Evolutionary conservation across 2,329 filamentous ascomycete genomes (phyloP).

Genomic region (Pseudogymnoascus sp.): DNA sequence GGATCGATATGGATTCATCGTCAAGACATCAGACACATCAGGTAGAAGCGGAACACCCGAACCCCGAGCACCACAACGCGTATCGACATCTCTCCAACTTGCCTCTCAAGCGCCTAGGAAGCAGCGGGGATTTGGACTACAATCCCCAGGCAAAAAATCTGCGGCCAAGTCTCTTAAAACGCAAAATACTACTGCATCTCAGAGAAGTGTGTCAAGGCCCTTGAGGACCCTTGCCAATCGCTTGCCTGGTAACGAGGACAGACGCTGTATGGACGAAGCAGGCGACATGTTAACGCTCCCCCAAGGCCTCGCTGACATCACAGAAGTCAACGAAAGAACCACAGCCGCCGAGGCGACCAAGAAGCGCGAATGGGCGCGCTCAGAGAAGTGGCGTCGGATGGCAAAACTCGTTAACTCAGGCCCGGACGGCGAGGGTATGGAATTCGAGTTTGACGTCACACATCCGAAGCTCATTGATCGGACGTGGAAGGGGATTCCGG

Average conservation of each 20-base stretch:
- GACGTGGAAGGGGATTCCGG: conserved; percentile 97
- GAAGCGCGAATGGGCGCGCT: conserved; percentile 52
- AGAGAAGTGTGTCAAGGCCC: conserved; percentile 42
- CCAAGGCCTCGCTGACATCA: conserved; percentile 46
- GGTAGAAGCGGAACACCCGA: conserved; percentile 26
- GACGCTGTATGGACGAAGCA: conserved; percentile 54
- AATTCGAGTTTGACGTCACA: conserved; percentile 71
- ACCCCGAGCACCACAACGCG: conserved; percentile 23
- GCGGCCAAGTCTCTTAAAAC: conserved; percentile 52
- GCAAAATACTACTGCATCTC: conserved; percentile 28
- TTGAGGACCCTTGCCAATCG: conserved; percentile 51
- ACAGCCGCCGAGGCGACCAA: conserved; percentile 48
- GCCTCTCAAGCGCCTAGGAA: conserved; percentile 25
- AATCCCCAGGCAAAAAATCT: conserved; percentile 44
- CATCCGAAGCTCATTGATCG: conserved; percentile 81
- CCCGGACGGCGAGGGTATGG: conserved; percentile 46
- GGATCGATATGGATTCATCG: conserved; percentile 62
- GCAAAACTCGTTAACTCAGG: conserved; percentile 39
- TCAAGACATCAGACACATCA: conserved; percentile 24
- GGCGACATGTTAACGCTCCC: conserved; percentile 57
- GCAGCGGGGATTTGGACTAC: conserved; percentile 24
- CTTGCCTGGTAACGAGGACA: conserved; percentile 52
- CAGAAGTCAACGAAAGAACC: conserved; percentile 46
- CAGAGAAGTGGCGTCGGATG: conserved; percentile 62
- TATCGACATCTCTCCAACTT: conserved; percentile 24